These are phyloP conservation scores for Hypoxylon fuscum DNA, from an alignment of 495 filamentous ascomycete species.

Conservation along the genomic window DNA sequence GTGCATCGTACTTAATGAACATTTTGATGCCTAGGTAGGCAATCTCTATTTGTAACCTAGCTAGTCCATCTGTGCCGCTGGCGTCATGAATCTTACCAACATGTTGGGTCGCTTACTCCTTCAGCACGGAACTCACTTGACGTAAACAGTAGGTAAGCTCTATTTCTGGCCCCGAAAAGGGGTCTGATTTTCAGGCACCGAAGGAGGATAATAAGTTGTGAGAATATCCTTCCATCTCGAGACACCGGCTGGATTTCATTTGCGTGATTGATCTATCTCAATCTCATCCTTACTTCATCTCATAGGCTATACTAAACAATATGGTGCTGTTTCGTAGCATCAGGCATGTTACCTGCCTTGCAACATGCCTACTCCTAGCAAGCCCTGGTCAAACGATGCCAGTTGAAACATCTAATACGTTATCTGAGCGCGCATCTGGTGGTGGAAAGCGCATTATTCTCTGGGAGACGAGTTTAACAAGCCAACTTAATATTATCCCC, in stretches of 20 bases:
- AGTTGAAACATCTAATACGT: constrained; percentile 14
- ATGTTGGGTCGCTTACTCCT: neutral
- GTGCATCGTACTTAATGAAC: too few species aligned
- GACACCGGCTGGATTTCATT: neutral
- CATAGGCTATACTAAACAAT: neutral
- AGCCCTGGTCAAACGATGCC: constrained; percentile 8
- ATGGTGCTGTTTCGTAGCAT: constrained; percentile 15
- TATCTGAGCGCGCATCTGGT: constrained; percentile 13
- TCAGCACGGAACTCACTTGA: neutral
- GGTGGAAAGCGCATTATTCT: constrained; percentile 49
- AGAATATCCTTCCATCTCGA: neutral
- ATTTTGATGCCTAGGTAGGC: neutral
- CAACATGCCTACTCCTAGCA: constrained; percentile 19
- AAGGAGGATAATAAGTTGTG: constrained; percentile 2
- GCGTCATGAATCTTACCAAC: neutral
- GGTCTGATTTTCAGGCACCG: neutral
- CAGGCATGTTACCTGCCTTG: constrained; percentile 13
- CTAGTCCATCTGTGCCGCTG: neutral
- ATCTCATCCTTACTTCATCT: neutral
- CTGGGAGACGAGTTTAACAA: constrained; percentile 48
- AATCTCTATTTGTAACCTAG: constrained; percentile 4
- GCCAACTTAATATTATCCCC: neutral
- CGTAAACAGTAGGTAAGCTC: neutral
- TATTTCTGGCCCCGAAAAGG: neutral
- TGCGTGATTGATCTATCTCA: neutral